Evolutionary conservation across 257 asterid species (phyloP).

Genomic region (Cinchona pubescens): DNA sequence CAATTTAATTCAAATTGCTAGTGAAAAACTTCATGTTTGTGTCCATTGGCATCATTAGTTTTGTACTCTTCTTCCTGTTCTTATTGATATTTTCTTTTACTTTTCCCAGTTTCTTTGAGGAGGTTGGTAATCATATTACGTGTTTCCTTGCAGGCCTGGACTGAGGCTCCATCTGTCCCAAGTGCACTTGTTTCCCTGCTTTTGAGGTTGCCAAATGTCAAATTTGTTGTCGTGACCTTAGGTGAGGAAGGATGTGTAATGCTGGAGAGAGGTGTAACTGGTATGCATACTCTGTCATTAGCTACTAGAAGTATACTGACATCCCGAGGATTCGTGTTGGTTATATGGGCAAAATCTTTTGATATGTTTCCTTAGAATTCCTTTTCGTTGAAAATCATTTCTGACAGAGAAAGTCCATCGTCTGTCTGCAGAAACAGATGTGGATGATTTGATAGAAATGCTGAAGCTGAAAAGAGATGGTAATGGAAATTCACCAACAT

Average conservation of each 20-base stretch:
- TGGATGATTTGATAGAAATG: conserved; percentile 49
- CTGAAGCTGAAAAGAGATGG: conserved; percentile 57
- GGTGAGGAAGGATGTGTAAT: conserved; percentile 64
- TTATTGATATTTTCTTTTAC: too few species aligned
- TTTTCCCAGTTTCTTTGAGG: neutral
- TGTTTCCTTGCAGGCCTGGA: conserved; percentile 45
- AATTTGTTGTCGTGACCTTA: conserved; percentile 49
- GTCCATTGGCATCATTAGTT: too few species aligned
- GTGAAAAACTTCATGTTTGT: too few species aligned
- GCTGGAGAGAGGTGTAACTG: conserved; percentile 48
- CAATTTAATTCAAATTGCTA: too few species aligned
- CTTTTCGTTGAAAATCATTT: conserved; percentile 14
- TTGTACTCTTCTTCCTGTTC: neutral
- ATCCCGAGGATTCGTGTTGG: neutral
- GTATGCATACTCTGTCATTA: conserved; percentile 21
- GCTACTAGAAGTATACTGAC: neutral
- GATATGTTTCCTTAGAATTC: too few species aligned
- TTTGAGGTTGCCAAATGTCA: conserved; percentile 58
- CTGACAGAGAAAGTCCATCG: conserved; percentile 51
- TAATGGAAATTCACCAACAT: conserved; percentile 45
- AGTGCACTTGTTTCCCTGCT: conserved; percentile 80
- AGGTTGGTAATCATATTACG: conserved; percentile 3
- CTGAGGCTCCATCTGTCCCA: conserved; percentile 68
- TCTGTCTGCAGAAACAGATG: conserved; percentile 64
- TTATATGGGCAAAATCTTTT: too few species aligned